Conservation (phyloP, 495 filamentous ascomycete species). For the Neurospora sp. region DNA sequence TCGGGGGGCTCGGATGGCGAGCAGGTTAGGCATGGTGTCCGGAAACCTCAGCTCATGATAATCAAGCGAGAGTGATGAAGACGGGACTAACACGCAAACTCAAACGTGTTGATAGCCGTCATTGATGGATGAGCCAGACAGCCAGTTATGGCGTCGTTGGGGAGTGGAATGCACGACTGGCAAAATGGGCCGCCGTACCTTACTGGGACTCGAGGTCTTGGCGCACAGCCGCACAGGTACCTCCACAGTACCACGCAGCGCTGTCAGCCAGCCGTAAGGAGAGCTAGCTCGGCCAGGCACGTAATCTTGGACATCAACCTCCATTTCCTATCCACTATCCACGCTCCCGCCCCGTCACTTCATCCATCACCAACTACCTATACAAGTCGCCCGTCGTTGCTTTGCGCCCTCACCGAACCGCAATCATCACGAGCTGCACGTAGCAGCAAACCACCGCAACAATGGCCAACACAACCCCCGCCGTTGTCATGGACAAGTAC, state of each 20-base stretch:
- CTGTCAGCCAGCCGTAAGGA: conserved; percentile 1
- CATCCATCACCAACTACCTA: conserved; percentile 1
- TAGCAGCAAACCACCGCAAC: conserved; percentile 17
- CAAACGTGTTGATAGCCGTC: too few relatives aligned
- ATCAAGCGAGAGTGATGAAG: too few relatives aligned
- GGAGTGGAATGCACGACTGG: neutral
- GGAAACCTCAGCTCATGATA: too few relatives aligned
- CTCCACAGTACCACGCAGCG: neutral
- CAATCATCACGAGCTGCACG: conserved; percentile 14
- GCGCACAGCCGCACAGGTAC: conserved; percentile 10
- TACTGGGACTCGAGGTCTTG: conserved; percentile 10
- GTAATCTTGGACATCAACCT: conserved; percentile 26
- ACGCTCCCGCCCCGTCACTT: conserved; percentile 7
- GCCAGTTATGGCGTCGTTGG: too few relatives aligned
- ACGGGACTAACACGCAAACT: too few relatives aligned
- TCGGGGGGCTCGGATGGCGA: neutral
- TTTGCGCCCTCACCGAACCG: conserved; percentile 11
- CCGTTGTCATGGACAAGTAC: conserved; percentile 99
- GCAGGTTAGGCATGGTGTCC: neutral
- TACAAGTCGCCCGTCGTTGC: neutral
- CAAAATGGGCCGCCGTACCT: conserved; percentile 9
- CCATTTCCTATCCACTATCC: conserved; percentile 6
- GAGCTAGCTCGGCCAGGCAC: conserved; percentile 19
- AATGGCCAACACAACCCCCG: conserved; percentile 96
- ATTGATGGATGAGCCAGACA: too few relatives aligned